phyloP scores from a whole-genome alignment of 129 eudicot species.

The Smallanthus sonchifolius region DNA sequence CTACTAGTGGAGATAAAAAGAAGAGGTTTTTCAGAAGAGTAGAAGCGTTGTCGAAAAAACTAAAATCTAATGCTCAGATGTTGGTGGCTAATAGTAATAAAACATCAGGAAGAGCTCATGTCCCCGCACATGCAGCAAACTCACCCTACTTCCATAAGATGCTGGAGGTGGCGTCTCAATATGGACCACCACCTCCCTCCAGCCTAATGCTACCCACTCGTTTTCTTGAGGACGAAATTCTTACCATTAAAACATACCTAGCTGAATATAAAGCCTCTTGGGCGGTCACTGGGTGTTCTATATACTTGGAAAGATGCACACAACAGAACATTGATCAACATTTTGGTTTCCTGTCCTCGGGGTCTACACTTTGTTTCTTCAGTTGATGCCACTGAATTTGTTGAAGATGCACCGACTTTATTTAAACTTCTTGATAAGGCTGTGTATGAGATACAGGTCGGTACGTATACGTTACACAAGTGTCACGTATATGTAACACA shows the following conservation, averaged over 20 bases:
- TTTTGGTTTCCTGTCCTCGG: constrained; percentile 91
- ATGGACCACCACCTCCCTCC: constrained; percentile 67
- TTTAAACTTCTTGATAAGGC: constrained; percentile 70
- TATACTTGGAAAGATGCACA: constrained; percentile 76
- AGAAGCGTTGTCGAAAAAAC: constrained; percentile 39
- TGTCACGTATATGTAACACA: no score
- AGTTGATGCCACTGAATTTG: constrained; percentile 67
- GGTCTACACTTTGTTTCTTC: constrained; percentile 82
- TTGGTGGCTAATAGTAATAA: constrained; percentile 12
- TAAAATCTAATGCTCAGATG: constrained; percentile 40
- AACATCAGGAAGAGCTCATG: constrained; percentile 62
- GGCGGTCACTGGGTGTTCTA: constrained; percentile 92
- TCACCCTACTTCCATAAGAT: constrained; percentile 88
- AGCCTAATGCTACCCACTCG: constrained; percentile 57
- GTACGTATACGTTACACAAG: no score
- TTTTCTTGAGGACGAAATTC: constrained; percentile 64
- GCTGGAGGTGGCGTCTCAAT: constrained; percentile 82
- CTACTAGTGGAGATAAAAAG: constrained; percentile 38
- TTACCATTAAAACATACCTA: constrained; percentile 55
- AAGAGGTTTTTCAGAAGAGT: constrained; percentile 54
- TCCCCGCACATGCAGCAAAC: constrained; percentile 79
- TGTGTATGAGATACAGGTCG: not conserved
- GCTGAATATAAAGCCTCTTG: constrained; percentile 80
- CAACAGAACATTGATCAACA: constrained; percentile 60
- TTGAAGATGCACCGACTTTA: constrained; percentile 57